Evolutionary conservation across 2,329 filamentous ascomycete species (phyloP).

Genomic region (Podosphaera leucotricha): DNA sequence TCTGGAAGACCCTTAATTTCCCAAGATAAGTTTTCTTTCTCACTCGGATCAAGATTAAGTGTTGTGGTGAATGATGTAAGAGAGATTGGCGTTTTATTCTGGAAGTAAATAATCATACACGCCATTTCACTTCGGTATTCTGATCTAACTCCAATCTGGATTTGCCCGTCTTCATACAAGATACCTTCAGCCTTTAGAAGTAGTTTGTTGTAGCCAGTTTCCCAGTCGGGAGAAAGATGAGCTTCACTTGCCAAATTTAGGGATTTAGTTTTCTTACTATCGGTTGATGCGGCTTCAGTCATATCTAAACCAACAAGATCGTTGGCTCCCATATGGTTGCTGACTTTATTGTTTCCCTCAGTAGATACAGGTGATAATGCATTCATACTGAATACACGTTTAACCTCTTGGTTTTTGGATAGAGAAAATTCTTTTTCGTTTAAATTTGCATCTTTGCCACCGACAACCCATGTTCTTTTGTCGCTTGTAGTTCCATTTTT

Average conservation of each 20-base stretch:
- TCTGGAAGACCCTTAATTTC: conserved; percentile 81
- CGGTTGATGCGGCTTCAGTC: conserved; percentile 31
- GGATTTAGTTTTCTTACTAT: conserved; percentile 26
- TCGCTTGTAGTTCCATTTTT: conserved; percentile 85
- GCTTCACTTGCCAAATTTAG: conserved; percentile 82
- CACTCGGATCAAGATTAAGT: conserved; percentile 51
- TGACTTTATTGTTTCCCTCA: conserved; percentile 28
- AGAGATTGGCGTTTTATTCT: conserved; percentile 68
- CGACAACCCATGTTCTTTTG: conserved; percentile 93
- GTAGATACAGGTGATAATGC: conserved; percentile 17
- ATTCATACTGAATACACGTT: conserved; percentile 58
- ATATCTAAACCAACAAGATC: conserved; percentile 73
- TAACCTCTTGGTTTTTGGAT: conserved; percentile 59
- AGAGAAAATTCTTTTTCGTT: conserved; percentile 60
- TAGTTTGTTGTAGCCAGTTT: conserved; percentile 65
- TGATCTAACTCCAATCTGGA: conserved; percentile 76
- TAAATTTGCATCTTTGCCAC: conserved; percentile 77
- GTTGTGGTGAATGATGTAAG: conserved; percentile 90
- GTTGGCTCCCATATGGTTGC: conserved; percentile 26
- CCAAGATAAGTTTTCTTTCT: conserved; percentile 47
- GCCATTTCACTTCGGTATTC: conserved; percentile 93
- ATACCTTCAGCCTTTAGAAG: conserved; percentile 64
- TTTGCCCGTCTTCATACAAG: conserved; percentile 81
- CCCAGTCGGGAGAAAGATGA: conserved; percentile 87
- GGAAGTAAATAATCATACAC: conserved; percentile 86